phyloP scores from a whole-genome alignment of 257 asterid species.

The Thymus quinquecostatus region DNA sequence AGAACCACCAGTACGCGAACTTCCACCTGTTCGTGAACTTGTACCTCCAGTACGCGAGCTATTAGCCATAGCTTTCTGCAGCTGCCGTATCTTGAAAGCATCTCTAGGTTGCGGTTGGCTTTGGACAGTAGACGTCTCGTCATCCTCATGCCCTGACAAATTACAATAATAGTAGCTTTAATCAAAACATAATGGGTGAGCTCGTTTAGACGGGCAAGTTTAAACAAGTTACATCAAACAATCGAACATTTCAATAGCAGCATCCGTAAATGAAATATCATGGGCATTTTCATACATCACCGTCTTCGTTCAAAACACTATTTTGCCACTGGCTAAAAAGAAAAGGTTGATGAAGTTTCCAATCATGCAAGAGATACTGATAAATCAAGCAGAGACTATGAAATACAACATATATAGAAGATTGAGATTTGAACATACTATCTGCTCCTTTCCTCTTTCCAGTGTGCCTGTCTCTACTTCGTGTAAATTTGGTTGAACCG shows the following conservation, averaged over 20 bases:
- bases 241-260: background rate
- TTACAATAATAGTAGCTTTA: background rate
- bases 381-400: background rate
- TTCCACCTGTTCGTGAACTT: slow-evolving; percentile 40
- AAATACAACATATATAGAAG: background rate
- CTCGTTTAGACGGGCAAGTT: too few species aligned
- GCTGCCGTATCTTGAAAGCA: slow-evolving; percentile 81
- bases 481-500: slow-evolving; percentile 58
- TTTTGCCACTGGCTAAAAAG: background rate
- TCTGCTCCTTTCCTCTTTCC: slow-evolving; percentile 75
- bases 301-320: background rate
- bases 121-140: slow-evolving; percentile 63
- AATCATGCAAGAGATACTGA: background rate
- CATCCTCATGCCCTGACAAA: slow-evolving; percentile 74
- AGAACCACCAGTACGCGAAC: slow-evolving; percentile 53
- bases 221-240: background rate
- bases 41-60: slow-evolving; percentile 47
- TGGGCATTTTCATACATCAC: background rate
- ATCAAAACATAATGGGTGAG: background rate
- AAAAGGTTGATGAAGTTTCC: slow-evolving; percentile 7
- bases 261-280: background rate
- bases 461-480: slow-evolving; percentile 56
- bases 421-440: slow-evolving; percentile 46
- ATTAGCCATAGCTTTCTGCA: slow-evolving; percentile 69
- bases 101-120: slow-evolving; percentile 89